Base-by-base conservation (phyloP, 2,329 filamentous ascomycete species). In the Ophiostoma ips region DNA sequence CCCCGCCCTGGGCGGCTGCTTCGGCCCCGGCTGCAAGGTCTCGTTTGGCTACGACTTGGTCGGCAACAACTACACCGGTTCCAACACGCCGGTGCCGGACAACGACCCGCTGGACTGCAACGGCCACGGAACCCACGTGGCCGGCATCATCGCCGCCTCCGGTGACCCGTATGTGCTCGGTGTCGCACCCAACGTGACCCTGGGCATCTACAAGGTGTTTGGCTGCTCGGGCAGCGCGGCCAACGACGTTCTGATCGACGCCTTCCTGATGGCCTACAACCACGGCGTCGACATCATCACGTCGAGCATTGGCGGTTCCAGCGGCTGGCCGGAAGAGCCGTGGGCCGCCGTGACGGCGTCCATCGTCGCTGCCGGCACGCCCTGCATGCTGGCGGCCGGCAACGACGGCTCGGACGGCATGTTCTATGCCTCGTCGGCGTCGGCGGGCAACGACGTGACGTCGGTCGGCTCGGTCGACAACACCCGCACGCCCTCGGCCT, bases 201-300 rank as follows among this genome's bases (percentile, higher is more conserved):
- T 61, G 1, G 24, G 53, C 1, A 52, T 55, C 0, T 62, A 57
- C 54, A 61, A 61, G 28, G 56, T 62, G 2, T 49, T 54, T 46
- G 52, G 52, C 19, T 18, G 30, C 3, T n/a, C 52, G 21, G 43
- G 46, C 40, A 54, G 55, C 5, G 62, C 61, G 3, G 59, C 61
- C 11, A 73, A 75, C 55, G 78, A 82, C 51, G 64, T 80, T 5
- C 61, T 83, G 48, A 77, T 81, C 36, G 69, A 70, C 11, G 76
- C 77, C 1, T 81, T 75, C 58, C 72, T 76, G 61, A 69, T 68
- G 58, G 79, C 79, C 0, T 80, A 72, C 55, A 70, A 81, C 57
- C 76, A 71, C 15, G 76, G 75, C 28, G 71, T 71, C 21, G 66
- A 78, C 56, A 72, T 79, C 54, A 79, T 79, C 58, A 75, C 71